These are phyloP conservation scores for Cyberlindnera euphorbiae DNA, from an alignment of 805 yeast genomes.

Conservation along the genomic window DNA sequence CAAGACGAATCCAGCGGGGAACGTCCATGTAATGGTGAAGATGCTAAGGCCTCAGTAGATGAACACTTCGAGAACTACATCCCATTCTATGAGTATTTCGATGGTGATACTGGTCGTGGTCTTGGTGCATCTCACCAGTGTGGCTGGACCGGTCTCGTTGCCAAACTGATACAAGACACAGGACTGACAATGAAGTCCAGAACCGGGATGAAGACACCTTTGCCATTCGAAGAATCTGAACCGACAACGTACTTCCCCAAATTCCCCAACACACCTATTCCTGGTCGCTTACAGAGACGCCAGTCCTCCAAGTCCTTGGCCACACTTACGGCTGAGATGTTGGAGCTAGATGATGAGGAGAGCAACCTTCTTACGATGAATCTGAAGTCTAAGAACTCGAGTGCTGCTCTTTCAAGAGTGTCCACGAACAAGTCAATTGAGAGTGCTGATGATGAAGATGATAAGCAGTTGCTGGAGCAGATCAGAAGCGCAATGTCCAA, in stretches of 20 bases:
- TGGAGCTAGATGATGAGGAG: constrained; percentile 67
- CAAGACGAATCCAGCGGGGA: constrained; percentile 58
- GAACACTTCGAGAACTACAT: constrained; percentile 69
- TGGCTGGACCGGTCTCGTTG: constrained; percentile 95
- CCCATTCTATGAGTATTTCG: constrained; percentile 83
- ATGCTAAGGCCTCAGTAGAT: constrained; percentile 55
- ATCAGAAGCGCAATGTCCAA: constrained; percentile 40
- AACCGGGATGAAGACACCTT: constrained; percentile 24
- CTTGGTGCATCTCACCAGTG: constrained; percentile 91
- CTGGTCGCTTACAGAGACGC: constrained; percentile 55
- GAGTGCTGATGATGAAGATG: constrained; percentile 23
- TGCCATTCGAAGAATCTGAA: constrained; percentile 5
- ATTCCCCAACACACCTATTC: constrained; percentile 35
- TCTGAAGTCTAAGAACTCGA: constrained; percentile 18
- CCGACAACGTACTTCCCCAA: constrained; percentile 22
- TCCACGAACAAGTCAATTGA: constrained; percentile 11
- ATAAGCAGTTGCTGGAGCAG: constrained; percentile 32
- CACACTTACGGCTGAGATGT: constrained; percentile 59
- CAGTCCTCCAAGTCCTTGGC: constrained; percentile 71
- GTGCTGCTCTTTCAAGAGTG: constrained; percentile 16
- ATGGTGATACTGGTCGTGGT: constrained; percentile 93
- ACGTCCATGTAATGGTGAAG: constrained; percentile 78
- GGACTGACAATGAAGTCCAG: constrained; percentile 53
- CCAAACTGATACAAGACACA: constrained; percentile 86
- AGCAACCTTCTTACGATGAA: constrained; percentile 25